A percentile compares a stretch with the other conserved stretches of the same genome.
These are phyloP conservation scores for Ampelomyces quisqualis DNA, from an alignment of 2,329 filamentous ascomycete genomes.

Conservation along the genomic window DNA sequence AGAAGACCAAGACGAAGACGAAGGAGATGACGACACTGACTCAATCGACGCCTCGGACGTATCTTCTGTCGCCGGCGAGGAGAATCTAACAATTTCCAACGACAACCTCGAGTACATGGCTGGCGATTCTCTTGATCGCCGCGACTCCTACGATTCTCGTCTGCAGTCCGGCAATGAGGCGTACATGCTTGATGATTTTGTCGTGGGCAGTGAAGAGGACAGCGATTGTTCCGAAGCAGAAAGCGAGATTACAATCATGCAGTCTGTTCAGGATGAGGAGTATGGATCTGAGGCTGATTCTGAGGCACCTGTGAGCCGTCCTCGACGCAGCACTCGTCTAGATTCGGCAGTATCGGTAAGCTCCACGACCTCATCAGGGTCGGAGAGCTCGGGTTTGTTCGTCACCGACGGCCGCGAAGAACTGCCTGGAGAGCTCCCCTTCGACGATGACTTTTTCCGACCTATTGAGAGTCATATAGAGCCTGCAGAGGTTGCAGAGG, in stretches of 20 bases:
- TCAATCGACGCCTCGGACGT: neutral
- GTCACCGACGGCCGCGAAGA: neutral
- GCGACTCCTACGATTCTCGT: slow-evolving; percentile 10
- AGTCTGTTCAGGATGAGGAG: neutral
- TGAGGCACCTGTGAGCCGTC: neutral
- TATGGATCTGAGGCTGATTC: neutral
- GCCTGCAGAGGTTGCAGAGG: slow-evolving; percentile 1
- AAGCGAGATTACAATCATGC: neutral
- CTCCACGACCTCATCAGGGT: neutral
- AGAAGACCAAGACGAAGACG: neutral
- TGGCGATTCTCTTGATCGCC: slow-evolving; percentile 2
- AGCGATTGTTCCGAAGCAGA: neutral
- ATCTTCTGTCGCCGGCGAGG: neutral
- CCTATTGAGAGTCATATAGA: neutral
- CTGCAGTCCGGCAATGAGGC: slow-evolving; percentile 12
- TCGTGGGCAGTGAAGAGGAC: slow-evolving; percentile 9
- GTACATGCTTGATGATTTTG: slow-evolving; percentile 16
- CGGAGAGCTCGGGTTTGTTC: neutral
- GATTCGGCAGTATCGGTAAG: neutral
- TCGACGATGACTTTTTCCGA: neutral
- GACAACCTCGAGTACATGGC: slow-evolving; percentile 9
- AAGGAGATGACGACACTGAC: neutral
- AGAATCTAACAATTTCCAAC: slow-evolving; percentile 4
- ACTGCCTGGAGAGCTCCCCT: neutral
- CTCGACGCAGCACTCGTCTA: neutral